phyloP scores from a whole-genome alignment of 192 early-diverging fungal genomes.

The Coemansia reversa region DNA sequence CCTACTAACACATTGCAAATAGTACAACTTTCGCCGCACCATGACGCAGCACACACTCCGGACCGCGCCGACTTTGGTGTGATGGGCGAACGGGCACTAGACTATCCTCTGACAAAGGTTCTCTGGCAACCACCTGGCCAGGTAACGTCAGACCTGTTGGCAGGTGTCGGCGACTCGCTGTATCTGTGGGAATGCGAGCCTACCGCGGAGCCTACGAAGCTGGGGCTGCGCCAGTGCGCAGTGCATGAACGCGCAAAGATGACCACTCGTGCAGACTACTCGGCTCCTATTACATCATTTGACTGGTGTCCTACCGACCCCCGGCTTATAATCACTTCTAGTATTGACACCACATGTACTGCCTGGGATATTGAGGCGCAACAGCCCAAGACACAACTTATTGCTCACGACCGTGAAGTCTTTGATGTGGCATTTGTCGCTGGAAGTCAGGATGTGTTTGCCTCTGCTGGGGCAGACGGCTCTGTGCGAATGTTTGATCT shows the following conservation, averaged over 20 bases:
- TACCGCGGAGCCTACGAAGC: slow-evolving; percentile 36
- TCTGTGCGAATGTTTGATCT: slow-evolving; percentile 97
- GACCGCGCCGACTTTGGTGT: slow-evolving; percentile 67
- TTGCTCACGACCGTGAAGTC: slow-evolving; percentile 98
- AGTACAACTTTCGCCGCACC: slow-evolving; percentile 50
- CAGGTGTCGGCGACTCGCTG: slow-evolving; percentile 84
- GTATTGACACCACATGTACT: slow-evolving; percentile 99
- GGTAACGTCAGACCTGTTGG: slow-evolving; percentile 69
- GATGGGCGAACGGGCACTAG: slow-evolving; percentile 73
- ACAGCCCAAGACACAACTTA: slow-evolving; percentile 97
- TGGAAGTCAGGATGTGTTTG: slow-evolving; percentile 85
- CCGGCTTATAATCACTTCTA: slow-evolving; percentile 81
- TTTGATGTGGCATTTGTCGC: slow-evolving; percentile 96
- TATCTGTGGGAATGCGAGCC: slow-evolving; percentile 85
- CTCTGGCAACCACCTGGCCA: slow-evolving; percentile 73
- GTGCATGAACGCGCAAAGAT: slow-evolving; percentile 51
- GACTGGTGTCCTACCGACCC: slow-evolving; percentile 96
- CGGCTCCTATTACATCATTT: slow-evolving; percentile 91
- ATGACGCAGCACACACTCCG: slow-evolving; percentile 38
- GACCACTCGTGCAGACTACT: slow-evolving; percentile 66
- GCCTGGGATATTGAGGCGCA: slow-evolving; percentile 97
- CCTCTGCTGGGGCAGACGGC: slow-evolving; percentile 97
- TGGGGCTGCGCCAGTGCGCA: slow-evolving; percentile 29
- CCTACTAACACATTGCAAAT: slow-evolving; percentile 61
- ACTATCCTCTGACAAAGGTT: slow-evolving; percentile 90